These are phyloP conservation scores for Cardamine resedifolia DNA, from an alignment of 345 rosid genomes.

Conservation along the genomic window DNA sequence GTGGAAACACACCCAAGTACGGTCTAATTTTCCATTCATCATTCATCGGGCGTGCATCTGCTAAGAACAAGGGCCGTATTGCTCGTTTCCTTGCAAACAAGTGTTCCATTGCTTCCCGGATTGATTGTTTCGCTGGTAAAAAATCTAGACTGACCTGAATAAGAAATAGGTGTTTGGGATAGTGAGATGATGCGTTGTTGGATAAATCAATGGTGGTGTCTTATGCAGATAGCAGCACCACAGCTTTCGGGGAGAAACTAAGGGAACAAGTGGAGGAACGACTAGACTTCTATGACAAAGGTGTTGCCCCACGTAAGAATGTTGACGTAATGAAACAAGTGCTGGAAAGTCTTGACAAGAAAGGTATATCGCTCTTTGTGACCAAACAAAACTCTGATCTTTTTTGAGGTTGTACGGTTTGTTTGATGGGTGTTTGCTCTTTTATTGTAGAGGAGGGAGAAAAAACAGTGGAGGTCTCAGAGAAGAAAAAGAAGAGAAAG, in stretches of 20 bases:
- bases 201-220: neutral
- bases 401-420: neutral
- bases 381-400: constrained; percentile 1
- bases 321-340: constrained; percentile 94
- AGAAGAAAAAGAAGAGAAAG: constrained; percentile 48
- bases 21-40: constrained; percentile 95
- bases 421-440: constrained; percentile 11
- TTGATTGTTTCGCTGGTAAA: constrained; percentile 89
- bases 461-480: constrained; percentile 42
- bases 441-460: constrained; percentile 46
- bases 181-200: neutral
- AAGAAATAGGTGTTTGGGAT: neutral
- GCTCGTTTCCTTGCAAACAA: constrained; percentile 96
- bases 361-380: constrained; percentile 47
- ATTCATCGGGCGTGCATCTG: constrained; percentile 85
- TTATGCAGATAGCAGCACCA: constrained; percentile 54
- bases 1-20: constrained; percentile 94
- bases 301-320: constrained; percentile 92
- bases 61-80: constrained; percentile 92
- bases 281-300: constrained; percentile 90
- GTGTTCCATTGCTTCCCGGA: constrained; percentile 92
- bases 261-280: constrained; percentile 95
- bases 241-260: constrained; percentile 83
- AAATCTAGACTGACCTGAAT: neutral
- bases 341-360: constrained; percentile 45